Evolutionary conservation across 257 asterid genomes (phyloP), one percentile per base, ranked within the genome.

Genomic region (Primulina huaijiensis): DNA sequence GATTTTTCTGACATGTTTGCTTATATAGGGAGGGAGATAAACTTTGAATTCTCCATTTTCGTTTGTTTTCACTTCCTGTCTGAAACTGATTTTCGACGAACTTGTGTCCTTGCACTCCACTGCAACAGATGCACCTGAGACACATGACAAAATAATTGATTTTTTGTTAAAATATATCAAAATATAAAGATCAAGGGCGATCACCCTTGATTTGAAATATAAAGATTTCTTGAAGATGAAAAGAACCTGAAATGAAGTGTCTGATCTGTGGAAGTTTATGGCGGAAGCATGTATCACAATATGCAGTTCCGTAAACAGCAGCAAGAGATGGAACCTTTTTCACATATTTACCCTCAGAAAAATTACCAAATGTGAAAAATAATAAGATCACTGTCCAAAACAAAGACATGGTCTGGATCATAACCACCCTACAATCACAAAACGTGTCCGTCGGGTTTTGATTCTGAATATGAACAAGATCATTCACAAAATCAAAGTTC

Each of bases 111-210:
- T 86, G 81, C 98, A 92, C 72, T 87, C 92, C 30, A 92, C 86
- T 4, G 80, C 91, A 62, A 90, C 93, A 2, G 90, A 71, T 52
- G 98, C 98, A 70, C 98, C 98, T 92, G 52, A n/a, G 21, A 68
- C 6, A 19, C 14, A 69, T 21, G 30, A 72, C 57, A 37, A 19
- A 65, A 2, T 3, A 23, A 10, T 0, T 7, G 7, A 7, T n/a
- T 50, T 20, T 40, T 40, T 4, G 30, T 7, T 12, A 67, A 35
- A 31, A 27, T 19, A 27, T n/a, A 29, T 5, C 0, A 6, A 61
- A 6, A 23, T 19, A 19, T 35, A 63, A 35, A n/a, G 3, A 16
- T 17, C 20, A 4, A 50, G 21, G 55, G 55, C 55, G 14, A 50
- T 20, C 57, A 50, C 55, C 57, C 20, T 50, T 14, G 1, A 50